phyloP scores from a whole-genome alignment of 1,284 basidiomycete species.

The Erythrobasidium hasegawianum region DNA sequence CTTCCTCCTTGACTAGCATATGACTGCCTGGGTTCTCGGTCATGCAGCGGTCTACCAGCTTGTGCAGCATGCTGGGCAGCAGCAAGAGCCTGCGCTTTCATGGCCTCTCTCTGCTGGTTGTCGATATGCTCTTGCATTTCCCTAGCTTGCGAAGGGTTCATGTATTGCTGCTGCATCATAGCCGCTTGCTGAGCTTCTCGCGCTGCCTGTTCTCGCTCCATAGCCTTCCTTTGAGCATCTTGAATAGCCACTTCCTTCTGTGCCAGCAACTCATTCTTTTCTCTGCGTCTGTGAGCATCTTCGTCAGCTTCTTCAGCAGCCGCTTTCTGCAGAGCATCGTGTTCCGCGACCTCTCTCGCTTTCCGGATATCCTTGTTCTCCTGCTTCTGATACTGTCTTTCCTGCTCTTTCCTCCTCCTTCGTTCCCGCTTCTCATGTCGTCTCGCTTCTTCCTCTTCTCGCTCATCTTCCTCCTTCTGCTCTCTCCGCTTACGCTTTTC shows the following conservation, averaged over 20 bases:
- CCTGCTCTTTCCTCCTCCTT: conserved; percentile 6
- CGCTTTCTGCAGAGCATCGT: conserved; percentile 18
- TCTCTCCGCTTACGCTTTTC: conserved; percentile 11
- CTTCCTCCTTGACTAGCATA: not conserved
- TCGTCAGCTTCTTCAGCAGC: conserved; percentile 22
- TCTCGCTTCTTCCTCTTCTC: conserved; percentile 13
- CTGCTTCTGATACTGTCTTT: conserved; percentile 8
- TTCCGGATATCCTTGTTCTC: conserved; percentile 13
- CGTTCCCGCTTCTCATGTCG: conserved; percentile 5
- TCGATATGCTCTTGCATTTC: not conserved
- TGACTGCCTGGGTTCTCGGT: not conserved
- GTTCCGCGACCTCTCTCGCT: conserved; percentile 13
- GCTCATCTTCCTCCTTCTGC: conserved; percentile 7
- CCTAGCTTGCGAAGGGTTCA: not conserved
- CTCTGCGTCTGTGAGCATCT: conserved; percentile 10
- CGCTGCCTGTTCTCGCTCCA: not conserved
- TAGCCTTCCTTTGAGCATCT: conserved; percentile 14
- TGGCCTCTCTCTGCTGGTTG: not conserved
- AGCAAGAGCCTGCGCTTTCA: conserved; percentile 11
- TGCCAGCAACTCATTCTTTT: conserved; percentile 6
- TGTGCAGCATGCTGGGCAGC: conserved; percentile 11
- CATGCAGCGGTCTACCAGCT: not conserved
- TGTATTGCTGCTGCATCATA: conserved; percentile 9
- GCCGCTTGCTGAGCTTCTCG: conserved; percentile 4
- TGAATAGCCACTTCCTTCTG: conserved; percentile 14